Evolutionary conservation across 1,284 basidiomycete genomes (phyloP), one percentile per base, ranked within the genome.

Genomic region (Austroboletus olivaceoglutinosus): DNA sequence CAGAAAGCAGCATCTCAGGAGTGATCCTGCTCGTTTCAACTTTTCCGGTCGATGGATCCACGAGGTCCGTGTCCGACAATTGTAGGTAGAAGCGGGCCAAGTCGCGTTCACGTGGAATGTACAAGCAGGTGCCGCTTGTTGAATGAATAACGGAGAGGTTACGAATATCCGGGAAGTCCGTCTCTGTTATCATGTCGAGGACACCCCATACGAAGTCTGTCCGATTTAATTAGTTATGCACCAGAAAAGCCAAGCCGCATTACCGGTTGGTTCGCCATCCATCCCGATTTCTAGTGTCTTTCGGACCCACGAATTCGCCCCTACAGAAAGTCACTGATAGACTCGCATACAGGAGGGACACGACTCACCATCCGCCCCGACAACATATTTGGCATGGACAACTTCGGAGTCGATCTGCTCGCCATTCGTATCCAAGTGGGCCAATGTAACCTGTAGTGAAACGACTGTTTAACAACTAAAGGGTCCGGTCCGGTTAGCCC

Each of bases 81-180:
- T 39, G 37, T 43, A 89, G 80, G 65, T 91, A 91, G 5, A 91
- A 63, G 27, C 89, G 77, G 18, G 89, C 78, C 58, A 78, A 77
- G 58, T 87, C 85, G 19, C 71, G 78, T 64, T 87, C 85, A 31
- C 88, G 79, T 0, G 86, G 89, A 49, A 91, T 86, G 54, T 89
- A 72, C 82, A 91, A 83, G 59, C 78, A 79, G 0, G 80, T 77
- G 6, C 81, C 81, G 51, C 77, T 75, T 43, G 75, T 74, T 0
- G 83, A 85, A 62, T 86, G 83, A 18, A 80, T 72, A 4, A 63
- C 83, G 38, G 75, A 75, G 56, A 73, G 74, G 58, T 82, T 86
- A 27, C 90, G 82, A 55, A 89, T 83, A 66, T 93, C 89, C 0
- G 91, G 89, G 61, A 92, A 89, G 64, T 90, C 75, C 12, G 86